Evolutionary conservation across 2,329 filamentous ascomycete species (phyloP), one percentile per base, ranked within the genome.

Genomic region (Fusarium austroafricanum): DNA sequence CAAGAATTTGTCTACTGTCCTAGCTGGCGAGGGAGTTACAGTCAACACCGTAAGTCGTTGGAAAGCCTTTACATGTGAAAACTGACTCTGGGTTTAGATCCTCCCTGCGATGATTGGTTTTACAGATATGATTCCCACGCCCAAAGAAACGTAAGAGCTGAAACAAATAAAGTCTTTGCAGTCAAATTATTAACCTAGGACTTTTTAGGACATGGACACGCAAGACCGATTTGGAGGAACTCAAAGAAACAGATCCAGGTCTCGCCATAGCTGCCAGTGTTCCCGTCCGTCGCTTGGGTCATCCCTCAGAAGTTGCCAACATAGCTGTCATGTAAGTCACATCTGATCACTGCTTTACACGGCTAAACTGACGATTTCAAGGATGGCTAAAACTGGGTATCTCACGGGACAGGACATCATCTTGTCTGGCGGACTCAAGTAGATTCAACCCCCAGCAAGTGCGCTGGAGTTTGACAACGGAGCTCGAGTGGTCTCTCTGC

Each of bases 41-140:
- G 76, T 79, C 4, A 79, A 79, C 28, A 73, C 75, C 6, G 77
- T 76, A 53, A 65, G 75, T 40, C 5, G 20, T 2, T 11, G 0
- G 2, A 5, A 5, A 3, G 5, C 40, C 2, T 2, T 4, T 2
- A 1, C 10, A 0, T 5, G 2, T 3, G 2, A 3, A 11, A 10
- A 12, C 39, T 61, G 3, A 66, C 9, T 2, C 0, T 0, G 11
- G 1, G 5, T 2, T 0, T 0, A 60, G 77, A 75, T 79, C 2
- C 62, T 75, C 2, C 77, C 77, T 0, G 77, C 77, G 2, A 79
- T 79, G 77, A 79, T 79, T 26, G 77, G 76, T 0, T 70, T 73
- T 14, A 79, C 77, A 7, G 77, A 76, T 18, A 78, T 79, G 77
- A 79, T 79, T 12, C 75, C 77, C 2, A 72, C 73, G 0, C 76